Evolutionary conservation across 2,329 filamentous ascomycete genomes (phyloP).

Genomic region (Botrytis medusae): DNA sequence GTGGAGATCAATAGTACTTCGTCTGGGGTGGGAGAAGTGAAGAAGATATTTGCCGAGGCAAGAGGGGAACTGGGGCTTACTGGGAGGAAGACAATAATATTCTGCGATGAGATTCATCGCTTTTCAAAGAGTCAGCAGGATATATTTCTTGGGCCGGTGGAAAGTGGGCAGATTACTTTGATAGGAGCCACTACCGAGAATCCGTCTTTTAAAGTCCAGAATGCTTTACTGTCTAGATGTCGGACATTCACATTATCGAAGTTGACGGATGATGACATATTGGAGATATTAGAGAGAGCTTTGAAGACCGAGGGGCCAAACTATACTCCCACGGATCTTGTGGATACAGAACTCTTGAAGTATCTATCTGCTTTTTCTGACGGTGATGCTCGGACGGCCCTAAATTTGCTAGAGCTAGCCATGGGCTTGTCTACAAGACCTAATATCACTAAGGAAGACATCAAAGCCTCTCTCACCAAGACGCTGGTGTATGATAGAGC

Average conservation of each 20-base stretch:
- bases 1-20: slow-evolving; percentile 95
- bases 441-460: slow-evolving; percentile 67
- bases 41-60: slow-evolving; percentile 86
- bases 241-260: slow-evolving; percentile 84
- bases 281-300: slow-evolving; percentile 74
- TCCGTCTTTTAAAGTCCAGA: slow-evolving; percentile 89
- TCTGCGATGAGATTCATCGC: slow-evolving; percentile 79
- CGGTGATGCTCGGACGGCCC: slow-evolving; percentile 86
- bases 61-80: slow-evolving; percentile 76
- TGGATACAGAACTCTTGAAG: slow-evolving; percentile 73
- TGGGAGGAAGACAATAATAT: slow-evolving; percentile 89
- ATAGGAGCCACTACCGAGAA: slow-evolving; percentile 98
- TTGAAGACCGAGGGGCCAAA: slow-evolving; percentile 57
- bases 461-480: slow-evolving; percentile 83
- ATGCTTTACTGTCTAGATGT: slow-evolving; percentile 83
- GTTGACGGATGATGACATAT: slow-evolving; percentile 69
- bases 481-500: slow-evolving; percentile 93
- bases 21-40: slow-evolving; percentile 84
- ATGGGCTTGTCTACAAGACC: slow-evolving; percentile 69
- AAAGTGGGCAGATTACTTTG: slow-evolving; percentile 84
- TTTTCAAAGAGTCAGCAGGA: slow-evolving; percentile 81
- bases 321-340: slow-evolving; percentile 51
- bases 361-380: slow-evolving; percentile 88
- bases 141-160: slow-evolving; percentile 89
- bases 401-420: slow-evolving; percentile 89